phyloP scores from a whole-genome alignment of 495 filamentous ascomycete genomes.

The Filosporella fistucella region DNA sequence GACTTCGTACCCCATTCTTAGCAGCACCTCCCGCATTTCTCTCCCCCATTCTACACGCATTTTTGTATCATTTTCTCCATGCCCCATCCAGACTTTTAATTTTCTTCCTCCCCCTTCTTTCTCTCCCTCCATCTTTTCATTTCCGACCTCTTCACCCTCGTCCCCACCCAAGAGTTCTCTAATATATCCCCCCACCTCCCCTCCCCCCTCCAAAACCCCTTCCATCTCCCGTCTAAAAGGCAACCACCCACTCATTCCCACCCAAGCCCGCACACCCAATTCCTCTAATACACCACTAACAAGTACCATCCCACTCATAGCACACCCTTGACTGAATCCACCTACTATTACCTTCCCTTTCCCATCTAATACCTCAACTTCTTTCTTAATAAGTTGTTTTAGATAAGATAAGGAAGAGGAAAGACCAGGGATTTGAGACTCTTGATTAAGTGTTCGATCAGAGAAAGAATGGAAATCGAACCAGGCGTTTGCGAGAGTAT shows the following conservation, averaged over 20 bases:
- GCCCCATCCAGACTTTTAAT: background rate
- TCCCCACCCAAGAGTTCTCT: background rate
- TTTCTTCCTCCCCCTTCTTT: background rate
- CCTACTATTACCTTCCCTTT: slow-evolving; percentile 2
- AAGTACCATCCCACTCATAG: slow-evolving; percentile 9
- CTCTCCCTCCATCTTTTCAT: background rate
- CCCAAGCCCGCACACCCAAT: background rate
- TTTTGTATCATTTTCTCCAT: slow-evolving; percentile 15
- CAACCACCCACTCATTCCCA: slow-evolving; percentile 17
- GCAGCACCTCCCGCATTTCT: slow-evolving; percentile 1
- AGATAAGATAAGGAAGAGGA: background rate
- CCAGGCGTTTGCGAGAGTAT: slow-evolving; percentile 9
- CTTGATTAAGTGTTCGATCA: slow-evolving; percentile 10
- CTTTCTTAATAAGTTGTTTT: background rate
- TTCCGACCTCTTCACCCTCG: background rate
- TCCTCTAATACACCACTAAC: slow-evolving; percentile 6
- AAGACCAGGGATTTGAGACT: background rate
- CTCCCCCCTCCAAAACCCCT: background rate
- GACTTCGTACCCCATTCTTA: background rate
- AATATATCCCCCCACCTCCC: background rate
- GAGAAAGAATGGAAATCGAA: slow-evolving; percentile 15
- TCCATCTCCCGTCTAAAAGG: slow-evolving; percentile 9
- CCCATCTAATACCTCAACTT: background rate
- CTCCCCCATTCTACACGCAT: slow-evolving; percentile 12
- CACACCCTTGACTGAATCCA: slow-evolving; percentile 17